Percentiles rank a stretch among this genome's conserved stretches.
Conservation (phyloP, 768 basidiomycete species). For the Russula dissimulans region DNA sequence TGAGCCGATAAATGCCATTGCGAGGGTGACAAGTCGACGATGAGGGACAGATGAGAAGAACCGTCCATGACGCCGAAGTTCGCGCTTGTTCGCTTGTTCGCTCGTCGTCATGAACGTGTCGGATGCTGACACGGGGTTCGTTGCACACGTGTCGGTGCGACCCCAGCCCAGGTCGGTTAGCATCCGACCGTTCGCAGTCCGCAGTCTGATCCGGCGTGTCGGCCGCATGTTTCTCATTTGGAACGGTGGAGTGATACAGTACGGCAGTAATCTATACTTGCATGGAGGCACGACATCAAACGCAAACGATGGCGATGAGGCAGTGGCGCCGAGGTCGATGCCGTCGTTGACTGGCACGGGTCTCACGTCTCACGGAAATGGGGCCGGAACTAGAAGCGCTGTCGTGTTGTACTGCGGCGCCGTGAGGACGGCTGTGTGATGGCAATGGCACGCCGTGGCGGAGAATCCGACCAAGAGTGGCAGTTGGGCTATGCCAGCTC, state of each 20-base stretch:
- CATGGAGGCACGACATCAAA: too few species aligned
- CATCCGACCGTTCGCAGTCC: neutral
- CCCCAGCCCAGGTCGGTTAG: neutral
- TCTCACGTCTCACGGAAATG: neutral
- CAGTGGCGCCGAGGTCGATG: neutral
- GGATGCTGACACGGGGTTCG: neutral
- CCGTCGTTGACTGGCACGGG: neutral
- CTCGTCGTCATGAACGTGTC: neutral
- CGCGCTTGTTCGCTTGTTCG: neutral
- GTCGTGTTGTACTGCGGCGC: conserved; percentile 1
- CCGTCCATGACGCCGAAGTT: conserved; percentile 31
- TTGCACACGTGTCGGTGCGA: conserved; percentile 1
- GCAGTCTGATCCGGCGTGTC: neutral
- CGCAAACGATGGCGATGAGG: too few species aligned
- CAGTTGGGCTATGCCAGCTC: conserved; percentile 8
- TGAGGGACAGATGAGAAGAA: conserved; percentile 65
- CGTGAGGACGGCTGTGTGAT: conserved; percentile 1
- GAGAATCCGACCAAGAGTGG: neutral
- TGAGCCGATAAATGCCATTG: conserved; percentile 75
- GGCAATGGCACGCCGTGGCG: neutral
- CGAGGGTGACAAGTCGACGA: conserved; percentile 76
- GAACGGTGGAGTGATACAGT: neutral
- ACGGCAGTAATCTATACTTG: too few species aligned
- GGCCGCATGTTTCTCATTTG: neutral
- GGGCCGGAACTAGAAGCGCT: neutral